These are phyloP conservation scores for Kregervanrija pseudodelftensis DNA, from an alignment of 805 yeast genomes.

Conservation along the genomic window DNA sequence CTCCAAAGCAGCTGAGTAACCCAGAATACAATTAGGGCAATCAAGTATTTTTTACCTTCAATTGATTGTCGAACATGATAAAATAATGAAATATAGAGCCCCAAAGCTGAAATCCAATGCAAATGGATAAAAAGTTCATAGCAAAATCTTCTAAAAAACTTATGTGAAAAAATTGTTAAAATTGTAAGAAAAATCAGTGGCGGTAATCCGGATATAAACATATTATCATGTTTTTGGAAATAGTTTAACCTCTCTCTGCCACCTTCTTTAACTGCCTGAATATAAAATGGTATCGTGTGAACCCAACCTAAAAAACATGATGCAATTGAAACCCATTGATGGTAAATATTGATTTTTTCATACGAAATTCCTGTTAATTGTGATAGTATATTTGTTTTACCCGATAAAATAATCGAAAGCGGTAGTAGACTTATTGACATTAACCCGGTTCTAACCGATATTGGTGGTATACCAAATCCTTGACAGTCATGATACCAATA, in stretches of 20 bases:
- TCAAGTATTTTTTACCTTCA: too few relatives aligned
- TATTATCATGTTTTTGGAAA: conserved; percentile 16
- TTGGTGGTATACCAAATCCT: conserved; percentile 54
- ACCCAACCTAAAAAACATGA: conserved; percentile 37
- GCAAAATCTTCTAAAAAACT: conserved; percentile 30
- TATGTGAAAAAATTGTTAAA: conserved; percentile 37
- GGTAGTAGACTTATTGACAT: conserved; percentile 46
- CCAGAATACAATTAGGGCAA: too few relatives aligned
- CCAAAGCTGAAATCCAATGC: conserved; percentile 49
- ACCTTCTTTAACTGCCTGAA: conserved; percentile 41
- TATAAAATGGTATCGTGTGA: conserved; percentile 44
- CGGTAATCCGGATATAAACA: conserved; percentile 37
- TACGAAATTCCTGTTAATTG: conserved; percentile 46
- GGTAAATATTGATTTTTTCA: conserved; percentile 46
- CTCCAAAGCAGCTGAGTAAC: too few relatives aligned
- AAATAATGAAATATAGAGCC: conserved; percentile 38
- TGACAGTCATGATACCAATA: conserved; percentile 44
- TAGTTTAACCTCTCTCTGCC: conserved; percentile 29
- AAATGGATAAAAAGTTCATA: conserved; percentile 45
- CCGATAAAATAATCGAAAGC: conserved; percentile 41
- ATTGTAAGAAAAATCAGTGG: conserved; percentile 39
- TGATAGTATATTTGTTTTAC: conserved; percentile 45
- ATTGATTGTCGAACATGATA: conserved; percentile 28
- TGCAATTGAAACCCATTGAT: conserved; percentile 40
- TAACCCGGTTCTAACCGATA: conserved; percentile 46